Conservation (phyloP, 148 eudicot genomes). For the Arbutus unedo region DNA sequence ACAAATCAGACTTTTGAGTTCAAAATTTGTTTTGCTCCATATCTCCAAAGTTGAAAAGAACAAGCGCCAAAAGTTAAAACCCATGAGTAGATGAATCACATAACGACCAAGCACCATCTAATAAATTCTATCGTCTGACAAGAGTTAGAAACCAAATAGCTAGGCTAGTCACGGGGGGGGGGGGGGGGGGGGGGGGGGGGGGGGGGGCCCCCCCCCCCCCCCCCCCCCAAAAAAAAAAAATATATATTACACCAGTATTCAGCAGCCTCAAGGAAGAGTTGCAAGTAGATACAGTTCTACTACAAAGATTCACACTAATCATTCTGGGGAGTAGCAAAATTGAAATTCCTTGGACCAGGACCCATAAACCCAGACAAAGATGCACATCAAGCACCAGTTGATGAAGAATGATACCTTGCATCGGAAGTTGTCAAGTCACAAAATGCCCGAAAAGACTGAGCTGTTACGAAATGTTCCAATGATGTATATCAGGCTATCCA, state of each 20-base stretch:
- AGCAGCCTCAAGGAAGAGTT: neutral
- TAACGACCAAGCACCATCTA: neutral
- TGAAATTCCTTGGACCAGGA: neutral
- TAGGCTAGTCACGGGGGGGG: neutral
- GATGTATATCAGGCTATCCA: neutral
- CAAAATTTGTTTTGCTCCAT: neutral
- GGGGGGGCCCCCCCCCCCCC: no score
- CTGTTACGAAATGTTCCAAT: neutral
- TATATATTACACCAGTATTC: slow-evolving; percentile 1
- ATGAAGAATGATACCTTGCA: neutral
- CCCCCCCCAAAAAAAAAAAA: neutral
- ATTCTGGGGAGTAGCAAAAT: neutral
- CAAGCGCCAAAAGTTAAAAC: neutral
- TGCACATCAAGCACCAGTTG: neutral
- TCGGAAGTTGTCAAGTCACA: neutral
- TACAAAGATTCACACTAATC: neutral
- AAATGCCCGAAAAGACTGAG: neutral
- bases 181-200: no score
- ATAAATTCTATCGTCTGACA: neutral
- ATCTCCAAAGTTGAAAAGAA: neutral
- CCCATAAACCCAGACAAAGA: neutral
- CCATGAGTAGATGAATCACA: neutral
- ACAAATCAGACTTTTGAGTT: neutral
- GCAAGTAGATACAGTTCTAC: neutral
- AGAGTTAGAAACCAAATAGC: neutral